These are phyloP conservation scores for Fraxinus americana DNA, from an alignment of 257 asterid genomes.

Conservation along the genomic window DNA sequence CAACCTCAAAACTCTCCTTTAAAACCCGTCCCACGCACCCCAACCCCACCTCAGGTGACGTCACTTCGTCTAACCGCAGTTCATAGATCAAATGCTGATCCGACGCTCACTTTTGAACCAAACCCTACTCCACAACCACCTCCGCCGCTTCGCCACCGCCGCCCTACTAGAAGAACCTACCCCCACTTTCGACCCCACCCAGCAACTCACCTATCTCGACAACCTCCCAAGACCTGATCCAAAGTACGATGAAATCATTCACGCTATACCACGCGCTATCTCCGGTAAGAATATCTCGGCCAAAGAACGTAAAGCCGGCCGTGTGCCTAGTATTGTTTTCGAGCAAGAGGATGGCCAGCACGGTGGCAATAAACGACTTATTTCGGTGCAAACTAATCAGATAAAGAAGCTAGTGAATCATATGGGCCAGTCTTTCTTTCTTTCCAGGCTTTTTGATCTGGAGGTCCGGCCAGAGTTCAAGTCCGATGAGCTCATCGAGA, in stretches of 20 bases:
- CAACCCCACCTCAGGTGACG: not conserved
- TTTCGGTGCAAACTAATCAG: slow-evolving; percentile 82
- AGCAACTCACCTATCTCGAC: slow-evolving; percentile 50
- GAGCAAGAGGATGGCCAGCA: slow-evolving; percentile 94
- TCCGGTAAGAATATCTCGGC: slow-evolving; percentile 75
- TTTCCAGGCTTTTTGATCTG: slow-evolving; percentile 72
- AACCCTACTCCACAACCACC: slow-evolving; percentile 39
- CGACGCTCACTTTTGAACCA: slow-evolving; percentile 53
- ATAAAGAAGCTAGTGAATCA: slow-evolving; percentile 86
- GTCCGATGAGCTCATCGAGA: slow-evolving; percentile 69
- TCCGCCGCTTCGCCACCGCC: slow-evolving; percentile 47
- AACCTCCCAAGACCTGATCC: slow-evolving; percentile 83
- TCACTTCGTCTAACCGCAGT: not conserved
- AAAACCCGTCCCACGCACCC: slow-evolving; percentile 23
- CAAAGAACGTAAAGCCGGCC: slow-evolving; percentile 71
- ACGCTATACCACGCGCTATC: slow-evolving; percentile 64
- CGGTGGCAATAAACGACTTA: slow-evolving; percentile 92
- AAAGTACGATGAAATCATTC: slow-evolving; percentile 70
- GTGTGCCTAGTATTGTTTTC: slow-evolving; percentile 86
- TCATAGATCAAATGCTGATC: slow-evolving; percentile 63
- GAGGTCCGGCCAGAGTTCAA: slow-evolving; percentile 67
- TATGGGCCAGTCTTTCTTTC: slow-evolving; percentile 69
- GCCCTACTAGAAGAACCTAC: slow-evolving; percentile 43
- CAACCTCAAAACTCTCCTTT: slow-evolving; percentile 40
- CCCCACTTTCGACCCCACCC: slow-evolving; percentile 14